These are phyloP conservation scores for Candida quercuum DNA, from an alignment of 805 yeast genomes.

Conservation along the genomic window DNA sequence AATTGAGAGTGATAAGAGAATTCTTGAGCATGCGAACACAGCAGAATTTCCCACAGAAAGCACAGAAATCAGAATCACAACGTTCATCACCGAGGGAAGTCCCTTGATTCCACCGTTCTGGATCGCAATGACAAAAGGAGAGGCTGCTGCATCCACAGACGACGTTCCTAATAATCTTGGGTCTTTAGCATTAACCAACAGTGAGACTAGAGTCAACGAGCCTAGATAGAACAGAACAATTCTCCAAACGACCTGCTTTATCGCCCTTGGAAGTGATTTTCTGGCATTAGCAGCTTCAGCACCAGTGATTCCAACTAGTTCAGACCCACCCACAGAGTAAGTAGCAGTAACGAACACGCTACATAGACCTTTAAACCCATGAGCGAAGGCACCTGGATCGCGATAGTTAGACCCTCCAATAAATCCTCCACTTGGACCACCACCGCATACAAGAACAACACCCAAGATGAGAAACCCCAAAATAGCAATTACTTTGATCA, in stretches of 20 bases:
- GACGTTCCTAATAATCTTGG: constrained; percentile 26
- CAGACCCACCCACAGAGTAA: constrained; percentile 50
- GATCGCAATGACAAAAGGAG: constrained; percentile 47
- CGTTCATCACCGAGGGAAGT: constrained; percentile 36
- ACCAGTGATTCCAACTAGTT: constrained; percentile 45
- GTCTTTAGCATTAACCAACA: constrained; percentile 42
- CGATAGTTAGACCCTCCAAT: constrained; percentile 42
- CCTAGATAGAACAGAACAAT: constrained; percentile 42
- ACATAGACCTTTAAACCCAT: constrained; percentile 49
- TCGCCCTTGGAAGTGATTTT: constrained; percentile 44
- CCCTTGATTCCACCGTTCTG: constrained; percentile 29
- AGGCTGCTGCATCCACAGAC: constrained; percentile 29
- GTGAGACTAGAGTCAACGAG: constrained; percentile 38
- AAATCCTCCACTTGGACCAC: constrained; percentile 39
- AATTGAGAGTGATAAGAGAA: constrained; percentile 40
- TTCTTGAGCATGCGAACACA: constrained; percentile 53
- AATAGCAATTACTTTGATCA: constrained; percentile 44
- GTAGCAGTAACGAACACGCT: constrained; percentile 52
- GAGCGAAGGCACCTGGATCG: constrained; percentile 59
- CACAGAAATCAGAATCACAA: constrained; percentile 34
- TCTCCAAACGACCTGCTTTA: constrained; percentile 55
- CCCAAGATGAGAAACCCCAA: constrained; percentile 52
- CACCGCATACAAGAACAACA: constrained; percentile 42
- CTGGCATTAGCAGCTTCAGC: constrained; percentile 45
- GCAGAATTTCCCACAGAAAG: constrained; percentile 47